Evolutionary conservation across 352 stramenopile species (phyloP).

Genomic region (Aphanomyces euteiches): DNA sequence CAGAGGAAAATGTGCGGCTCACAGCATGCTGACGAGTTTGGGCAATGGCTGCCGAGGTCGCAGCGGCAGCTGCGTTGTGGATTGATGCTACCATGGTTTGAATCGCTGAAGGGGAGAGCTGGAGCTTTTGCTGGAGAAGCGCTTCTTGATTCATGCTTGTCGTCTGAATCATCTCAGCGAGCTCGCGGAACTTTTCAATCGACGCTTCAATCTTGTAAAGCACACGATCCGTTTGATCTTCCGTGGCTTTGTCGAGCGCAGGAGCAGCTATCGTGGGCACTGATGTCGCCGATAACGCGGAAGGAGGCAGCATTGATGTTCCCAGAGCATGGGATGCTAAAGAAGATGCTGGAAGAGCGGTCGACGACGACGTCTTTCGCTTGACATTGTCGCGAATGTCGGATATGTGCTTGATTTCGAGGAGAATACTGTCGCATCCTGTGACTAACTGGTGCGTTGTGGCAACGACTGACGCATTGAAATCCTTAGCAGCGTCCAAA

Average conservation of each 20-base stretch:
- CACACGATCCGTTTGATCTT: conserved; percentile 76
- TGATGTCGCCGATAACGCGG: background rate
- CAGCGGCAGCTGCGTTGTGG: conserved; percentile 56
- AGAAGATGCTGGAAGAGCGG: background rate
- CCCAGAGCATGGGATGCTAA: conserved; percentile 5
- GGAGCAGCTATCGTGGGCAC: background rate
- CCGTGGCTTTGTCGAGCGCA: conserved; percentile 52
- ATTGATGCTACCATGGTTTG: conserved; percentile 53
- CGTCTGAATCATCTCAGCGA: conserved; percentile 76
- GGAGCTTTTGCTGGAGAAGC: conserved; percentile 72
- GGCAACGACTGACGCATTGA: conserved; percentile 80
- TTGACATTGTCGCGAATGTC: conserved; percentile 43
- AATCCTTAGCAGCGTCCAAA: conserved; percentile 75
- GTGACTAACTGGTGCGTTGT: conserved; percentile 76
- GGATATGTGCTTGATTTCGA: conserved; percentile 70
- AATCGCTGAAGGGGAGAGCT: conserved; percentile 53
- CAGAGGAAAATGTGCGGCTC: conserved; percentile 49
- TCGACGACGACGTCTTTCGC: background rate
- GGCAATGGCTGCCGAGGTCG: conserved; percentile 63
- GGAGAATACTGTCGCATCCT: conserved; percentile 65
- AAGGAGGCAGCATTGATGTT: conserved; percentile 24
- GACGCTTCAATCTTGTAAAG: conserved; percentile 71
- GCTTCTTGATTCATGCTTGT: conserved; percentile 83
- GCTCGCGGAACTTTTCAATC: conserved; percentile 61
- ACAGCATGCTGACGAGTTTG: conserved; percentile 56